Evolutionary conservation across 2,329 filamentous ascomycete species (phyloP).

Genomic region (Cladophialophora carrionii): DNA sequence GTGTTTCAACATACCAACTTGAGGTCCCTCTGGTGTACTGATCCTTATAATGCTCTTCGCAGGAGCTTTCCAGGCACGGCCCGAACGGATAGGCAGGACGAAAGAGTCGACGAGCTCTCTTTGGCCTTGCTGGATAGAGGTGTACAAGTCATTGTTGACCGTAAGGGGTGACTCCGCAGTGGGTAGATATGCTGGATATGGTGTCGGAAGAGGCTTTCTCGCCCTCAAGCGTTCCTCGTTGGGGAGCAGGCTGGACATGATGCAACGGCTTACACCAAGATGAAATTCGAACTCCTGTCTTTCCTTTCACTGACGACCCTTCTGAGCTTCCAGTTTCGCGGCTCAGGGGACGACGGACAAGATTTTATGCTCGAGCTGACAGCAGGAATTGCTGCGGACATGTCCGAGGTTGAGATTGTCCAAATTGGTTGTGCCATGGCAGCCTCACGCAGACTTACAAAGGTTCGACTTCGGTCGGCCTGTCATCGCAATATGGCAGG

Average conservation of each 20-base stretch:
- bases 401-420: constrained; percentile 5
- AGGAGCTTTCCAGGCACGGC: constrained; percentile 71
- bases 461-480: neutral
- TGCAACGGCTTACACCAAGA: neutral
- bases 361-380: neutral
- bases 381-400: neutral
- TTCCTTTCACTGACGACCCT: neutral
- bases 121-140: constrained; percentile 34
- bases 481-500: neutral
- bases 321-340: neutral
- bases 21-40: constrained; percentile 74
- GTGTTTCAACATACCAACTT: constrained; percentile 56
- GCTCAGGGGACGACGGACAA: neutral
- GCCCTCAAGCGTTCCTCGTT: constrained; percentile 31
- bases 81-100: constrained; percentile 72
- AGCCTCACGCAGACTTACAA: constrained; percentile 3
- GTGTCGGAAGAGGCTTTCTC: constrained; percentile 32
- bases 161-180: constrained; percentile 35
- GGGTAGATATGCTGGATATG: constrained; percentile 40
- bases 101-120: constrained; percentile 51
- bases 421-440: neutral
- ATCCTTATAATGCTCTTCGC: constrained; percentile 71
- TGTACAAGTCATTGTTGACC: constrained; percentile 37
- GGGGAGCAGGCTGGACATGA: constrained; percentile 6
- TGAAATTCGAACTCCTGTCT: neutral